Base-by-base conservation (phyloP, 257 asterid genomes). In the Penstemon barbatus region DNA sequence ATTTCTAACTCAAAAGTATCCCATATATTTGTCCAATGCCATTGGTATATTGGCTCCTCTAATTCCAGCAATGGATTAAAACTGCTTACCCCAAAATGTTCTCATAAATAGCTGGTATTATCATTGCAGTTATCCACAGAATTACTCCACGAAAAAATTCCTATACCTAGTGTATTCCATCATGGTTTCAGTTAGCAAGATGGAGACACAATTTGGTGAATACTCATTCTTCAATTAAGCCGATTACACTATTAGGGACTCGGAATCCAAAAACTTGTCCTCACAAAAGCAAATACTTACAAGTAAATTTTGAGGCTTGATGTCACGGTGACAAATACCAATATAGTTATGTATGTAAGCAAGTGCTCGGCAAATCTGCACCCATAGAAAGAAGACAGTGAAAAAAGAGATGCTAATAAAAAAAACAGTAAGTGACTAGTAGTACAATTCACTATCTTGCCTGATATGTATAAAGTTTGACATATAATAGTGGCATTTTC, bases 221-320 rank as follows among this genome's bases (percentile, higher is more conserved):
- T 37, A 43, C 44, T 60, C 12, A 40, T 43, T 57, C 38, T 42
- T 33, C 15, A 56, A 45, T 63, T 39, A 68, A 68, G 54, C 63
- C 10, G 39, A 49, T 9, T 53, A 58, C 50, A 64, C 54, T 8
- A 64, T 58, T 46, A 50, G 10, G 37, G 53, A 70, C 45, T 61
- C 63, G 36, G 67, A 66, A 53, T 41, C 54, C 55, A 61, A 44
- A 53, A 71, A 63, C 54, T 36, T 18, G 37, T 62, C 7, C 25
- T 38, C 63, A 55, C 8, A 48, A 66, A 61, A 64, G 71, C 78
- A 72, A 74, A 75, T 50, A 73, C 97, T 85, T 80, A 92, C 98
- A 71, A 92, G 89, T 76, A 92, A 80, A 86, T 92, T 92, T 79
- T 92, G 98, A 74, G 98, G 98, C 80, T 92, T 92, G 84, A 92